phyloP scores from a whole-genome alignment of 2,329 filamentous ascomycete genomes.

The Gremmenia infestans region DNA sequence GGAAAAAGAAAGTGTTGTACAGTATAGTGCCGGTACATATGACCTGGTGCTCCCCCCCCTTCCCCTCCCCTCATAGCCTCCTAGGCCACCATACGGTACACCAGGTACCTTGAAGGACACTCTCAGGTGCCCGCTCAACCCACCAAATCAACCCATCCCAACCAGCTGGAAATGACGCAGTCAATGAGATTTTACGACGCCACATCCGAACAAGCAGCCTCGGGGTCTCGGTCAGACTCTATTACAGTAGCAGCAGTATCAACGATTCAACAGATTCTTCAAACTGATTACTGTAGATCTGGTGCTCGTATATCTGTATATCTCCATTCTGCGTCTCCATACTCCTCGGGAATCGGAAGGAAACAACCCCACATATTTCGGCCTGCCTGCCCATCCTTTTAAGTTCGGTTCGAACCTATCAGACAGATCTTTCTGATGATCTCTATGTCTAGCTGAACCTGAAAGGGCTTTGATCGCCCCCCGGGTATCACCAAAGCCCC shows the following conservation, averaged over 20 bases:
- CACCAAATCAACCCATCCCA: background rate
- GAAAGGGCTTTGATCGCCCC: slow-evolving; percentile 6
- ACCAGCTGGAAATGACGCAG: background rate
- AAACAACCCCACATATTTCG: background rate
- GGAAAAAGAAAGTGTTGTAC: too few relatives aligned
- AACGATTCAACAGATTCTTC: too few relatives aligned
- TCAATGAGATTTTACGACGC: background rate
- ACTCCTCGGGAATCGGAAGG: background rate
- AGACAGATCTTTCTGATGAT: slow-evolving; percentile 12
- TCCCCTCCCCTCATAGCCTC: background rate
- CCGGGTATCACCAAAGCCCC: background rate
- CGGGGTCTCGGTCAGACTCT: too few relatives aligned
- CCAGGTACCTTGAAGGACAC: too few relatives aligned
- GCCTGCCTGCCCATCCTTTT: background rate
- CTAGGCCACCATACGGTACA: too few relatives aligned
- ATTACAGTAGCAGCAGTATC: too few relatives aligned
- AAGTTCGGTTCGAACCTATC: background rate
- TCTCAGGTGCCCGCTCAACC: background rate
- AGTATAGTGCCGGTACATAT: too few relatives aligned
- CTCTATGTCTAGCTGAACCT: background rate
- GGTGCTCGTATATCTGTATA: background rate
- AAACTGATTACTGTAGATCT: too few relatives aligned
- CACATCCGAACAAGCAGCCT: background rate
- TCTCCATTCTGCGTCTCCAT: background rate
- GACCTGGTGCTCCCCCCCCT: background rate